Base-by-base conservation (phyloP, 1,284 basidiomycete genomes). In the Exobasidium cylindrosporum region DNA sequence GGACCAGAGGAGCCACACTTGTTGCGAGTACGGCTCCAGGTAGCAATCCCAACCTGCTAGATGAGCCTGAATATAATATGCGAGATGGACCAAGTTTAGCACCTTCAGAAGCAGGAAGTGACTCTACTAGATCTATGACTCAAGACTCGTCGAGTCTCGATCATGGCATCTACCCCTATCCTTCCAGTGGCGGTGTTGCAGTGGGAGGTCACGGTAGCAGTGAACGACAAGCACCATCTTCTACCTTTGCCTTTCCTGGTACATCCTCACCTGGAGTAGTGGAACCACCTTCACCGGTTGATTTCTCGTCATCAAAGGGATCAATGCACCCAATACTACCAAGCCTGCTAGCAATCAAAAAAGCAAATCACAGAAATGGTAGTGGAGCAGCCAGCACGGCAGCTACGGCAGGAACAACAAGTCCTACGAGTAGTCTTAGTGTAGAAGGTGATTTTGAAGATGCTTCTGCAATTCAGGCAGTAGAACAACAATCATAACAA, bases 381-480 rank as follows among this genome's bases (percentile, higher is more conserved):
- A 66, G 68, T 44, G 57, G 72, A n/a, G 68, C 72, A 2, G 72
- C 68, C n/a, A 74, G 72, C 54, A 74, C 72, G 1, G 72, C 70
- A 11, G 72, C 72, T 0, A 74, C 72, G 0, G 65, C 67, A 4
- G 72, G 72, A 11, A 74, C 72, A 6, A 62, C 63, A 17, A 67
- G 69, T 14, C 72, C 72, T 23, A 29, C 53, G 23, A 55, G 53
- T 26, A 55, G 53, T 26, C 30, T 31, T 13, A 55, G 53, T 28
- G 40, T 55, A 4, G 53, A 55, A 21, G 53, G 53, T 24, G 47
- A 50, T 50, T 50, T 50, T 50, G 47, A 50, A 7, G 47, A 50
- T n/a, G n/a, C n/a, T n/a, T n/a, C n/a, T n/a, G n/a, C n/a, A n/a
- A n/a, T n/a, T n/a, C n/a, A n/a, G n/a, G n/a, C n/a, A n/a, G n/a